Evolutionary conservation across 257 asterid species (phyloP), one percentile per base, ranked within the genome.

Genomic region (Solanum bulbocastanum): DNA sequence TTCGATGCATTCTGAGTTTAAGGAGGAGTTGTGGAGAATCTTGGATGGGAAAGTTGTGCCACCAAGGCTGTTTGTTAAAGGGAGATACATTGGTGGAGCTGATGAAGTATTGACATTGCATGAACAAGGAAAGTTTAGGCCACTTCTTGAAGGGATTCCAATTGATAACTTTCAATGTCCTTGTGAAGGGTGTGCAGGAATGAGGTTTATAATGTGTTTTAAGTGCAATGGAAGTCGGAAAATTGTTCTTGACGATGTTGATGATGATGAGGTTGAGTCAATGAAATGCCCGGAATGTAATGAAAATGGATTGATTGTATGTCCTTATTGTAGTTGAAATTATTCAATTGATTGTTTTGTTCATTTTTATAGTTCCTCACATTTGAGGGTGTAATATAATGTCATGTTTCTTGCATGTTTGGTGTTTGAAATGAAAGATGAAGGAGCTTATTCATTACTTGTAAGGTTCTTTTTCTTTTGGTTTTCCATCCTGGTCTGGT

Each of bases 51-150:
- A 93, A 91, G 74, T 89, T 3, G 87, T 92, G 62, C 98, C 98
- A 12, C 99, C 99, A 14, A 93, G 95, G 83, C 75, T 97, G 91
- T 97, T 97, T 66, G 89, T 97, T 1, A 94, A 93, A 90, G 99
- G 99, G 36, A 95, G 99, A 87, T 94, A 95, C 92, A 91, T 97
- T 36, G 99, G 99, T 6, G 99, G 99, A 87, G 98, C 96, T 10
- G 99, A 95, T 33, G 94, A 96, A 90, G 99, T 95, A 8, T 44
- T 92, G 90, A 89, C 90, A 56, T 89, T 97, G 89, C 98, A 96
- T 69, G 99, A 97, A 71, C 95, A 94, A 65, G 99, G 98, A 37
- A 93, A 75, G 90, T 90, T 97, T 62, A 95, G 89, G 94, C 94
- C 97, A 72, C 88, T 97, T n/a, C 85, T 97, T 69, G 94, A 90